A percentile compares a stretch with the other conserved stretches of the same genome.
These are phyloP conservation scores for Pestalotiopsis sp. DNA, from an alignment of 2,329 filamentous ascomycete genomes.

Conservation along the genomic window DNA sequence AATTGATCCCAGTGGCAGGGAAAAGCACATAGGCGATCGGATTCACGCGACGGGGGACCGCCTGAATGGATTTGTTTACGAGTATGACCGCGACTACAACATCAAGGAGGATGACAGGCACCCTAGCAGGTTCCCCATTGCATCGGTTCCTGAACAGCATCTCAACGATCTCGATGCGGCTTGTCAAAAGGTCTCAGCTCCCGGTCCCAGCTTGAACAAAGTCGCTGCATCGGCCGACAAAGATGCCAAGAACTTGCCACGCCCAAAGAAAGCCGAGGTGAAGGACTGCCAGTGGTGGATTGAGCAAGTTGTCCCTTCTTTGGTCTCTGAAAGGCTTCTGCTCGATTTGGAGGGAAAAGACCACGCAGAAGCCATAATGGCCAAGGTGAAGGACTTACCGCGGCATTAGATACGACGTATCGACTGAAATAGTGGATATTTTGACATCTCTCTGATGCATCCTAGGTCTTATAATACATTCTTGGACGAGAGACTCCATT, in stretches of 20 bases:
- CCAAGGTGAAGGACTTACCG: neutral
- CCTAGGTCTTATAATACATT: too few relatives aligned
- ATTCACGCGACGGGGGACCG: neutral
- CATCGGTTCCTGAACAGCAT: neutral
- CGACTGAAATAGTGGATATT: neutral
- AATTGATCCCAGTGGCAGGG: neutral
- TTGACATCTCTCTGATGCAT: too few relatives aligned
- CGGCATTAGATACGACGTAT: neutral
- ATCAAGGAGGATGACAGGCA: neutral
- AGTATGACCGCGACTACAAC: neutral
- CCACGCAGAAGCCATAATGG: neutral
- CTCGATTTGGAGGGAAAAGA: neutral
- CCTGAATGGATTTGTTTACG: neutral
- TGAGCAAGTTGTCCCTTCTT: neutral
- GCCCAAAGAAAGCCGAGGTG: neutral
- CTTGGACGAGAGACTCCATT: too few relatives aligned
- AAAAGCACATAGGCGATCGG: neutral
- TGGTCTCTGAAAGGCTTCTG: neutral
- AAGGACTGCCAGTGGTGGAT: conserved; percentile 2
- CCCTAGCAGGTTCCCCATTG: neutral
- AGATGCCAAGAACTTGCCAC: too few relatives aligned
- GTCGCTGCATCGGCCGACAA: neutral
- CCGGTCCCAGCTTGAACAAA: neutral
- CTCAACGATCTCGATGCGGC: neutral
- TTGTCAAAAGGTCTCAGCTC: neutral